Percentiles rank a stretch among this genome's conserved stretches.
Conservation (phyloP, 129 eudicot species). For the Oenanthe sinensis region DNA sequence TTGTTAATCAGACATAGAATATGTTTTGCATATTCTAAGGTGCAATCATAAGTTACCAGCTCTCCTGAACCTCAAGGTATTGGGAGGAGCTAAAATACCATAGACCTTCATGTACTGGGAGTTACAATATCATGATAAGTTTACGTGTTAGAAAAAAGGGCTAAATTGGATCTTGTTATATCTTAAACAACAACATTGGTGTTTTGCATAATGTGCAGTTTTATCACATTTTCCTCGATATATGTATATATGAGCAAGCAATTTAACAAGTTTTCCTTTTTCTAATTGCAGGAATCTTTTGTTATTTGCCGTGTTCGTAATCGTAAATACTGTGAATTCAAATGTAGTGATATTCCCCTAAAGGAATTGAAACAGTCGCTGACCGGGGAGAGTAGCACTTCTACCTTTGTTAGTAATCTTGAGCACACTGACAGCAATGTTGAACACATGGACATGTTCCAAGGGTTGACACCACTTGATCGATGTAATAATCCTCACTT, state of each 20-base stretch:
- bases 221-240: neutral
- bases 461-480: neutral
- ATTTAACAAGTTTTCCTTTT: neutral
- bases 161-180: too few species aligned
- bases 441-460: neutral
- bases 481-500: conserved; percentile 50
- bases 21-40: too few species aligned
- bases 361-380: conserved; percentile 11
- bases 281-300: conserved; percentile 47
- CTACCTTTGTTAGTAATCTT: neutral
- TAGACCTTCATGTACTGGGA: too few species aligned
- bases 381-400: conserved; percentile 14
- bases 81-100: too few species aligned
- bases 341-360: conserved; percentile 31
- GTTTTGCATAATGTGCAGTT: neutral
- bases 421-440: neutral
- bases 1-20: too few species aligned
- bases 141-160: too few species aligned
- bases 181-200: too few species aligned
- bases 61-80: too few species aligned
- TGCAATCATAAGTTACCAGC: too few species aligned
- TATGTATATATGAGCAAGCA: neutral
- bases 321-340: conserved; percentile 51
- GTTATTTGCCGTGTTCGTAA: conserved; percentile 67
- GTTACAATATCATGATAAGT: too few species aligned